Evolutionary conservation across 805 yeast genomes (phyloP).

Genomic region (Torulaspora delbrueckii): DNA sequence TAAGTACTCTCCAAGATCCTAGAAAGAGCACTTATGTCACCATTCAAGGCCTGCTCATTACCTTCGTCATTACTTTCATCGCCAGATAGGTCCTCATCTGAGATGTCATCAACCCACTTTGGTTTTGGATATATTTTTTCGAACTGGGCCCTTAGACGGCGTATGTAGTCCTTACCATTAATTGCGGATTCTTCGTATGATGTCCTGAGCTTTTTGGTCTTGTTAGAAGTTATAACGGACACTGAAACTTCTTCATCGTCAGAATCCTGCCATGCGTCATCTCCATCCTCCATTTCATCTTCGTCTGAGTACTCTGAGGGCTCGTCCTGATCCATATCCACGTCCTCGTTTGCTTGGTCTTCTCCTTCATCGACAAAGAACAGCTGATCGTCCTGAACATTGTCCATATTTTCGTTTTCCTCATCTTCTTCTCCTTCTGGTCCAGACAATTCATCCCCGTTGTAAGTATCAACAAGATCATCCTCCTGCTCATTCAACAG

Average conservation of each 20-base stretch:
- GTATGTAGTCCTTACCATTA: conserved; percentile 55
- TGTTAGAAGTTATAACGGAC: conserved; percentile 54
- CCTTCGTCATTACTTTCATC: conserved; percentile 29
- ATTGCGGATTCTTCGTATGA: conserved; percentile 49
- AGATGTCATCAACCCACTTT: conserved; percentile 56
- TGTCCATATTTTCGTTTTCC: conserved; percentile 24
- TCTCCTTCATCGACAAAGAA: conserved; percentile 29
- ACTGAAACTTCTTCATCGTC: conserved; percentile 76
- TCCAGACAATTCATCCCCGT: conserved; percentile 32
- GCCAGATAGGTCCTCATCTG: conserved; percentile 29
- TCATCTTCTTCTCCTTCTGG: conserved; percentile 34
- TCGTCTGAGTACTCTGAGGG: conserved; percentile 38
- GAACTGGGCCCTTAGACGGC: conserved; percentile 67
- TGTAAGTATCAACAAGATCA: conserved; percentile 28
- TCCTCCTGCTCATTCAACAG: conserved; percentile 38
- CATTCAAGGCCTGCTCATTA: conserved; percentile 31
- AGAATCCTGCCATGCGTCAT: conserved; percentile 77
- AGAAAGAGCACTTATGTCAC: conserved; percentile 40
- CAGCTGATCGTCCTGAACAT: conserved; percentile 27
- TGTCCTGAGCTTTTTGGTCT: conserved; percentile 65
- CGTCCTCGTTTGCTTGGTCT: conserved; percentile 27
- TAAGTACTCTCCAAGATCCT: conserved; percentile 39
- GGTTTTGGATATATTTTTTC: conserved; percentile 77
- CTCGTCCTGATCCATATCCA: conserved; percentile 17
- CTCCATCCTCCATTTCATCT: conserved; percentile 34